These are phyloP conservation scores for Crithidia mellificae DNA, from an alignment of 208 protist genomes.

Conservation along the genomic window DNA sequence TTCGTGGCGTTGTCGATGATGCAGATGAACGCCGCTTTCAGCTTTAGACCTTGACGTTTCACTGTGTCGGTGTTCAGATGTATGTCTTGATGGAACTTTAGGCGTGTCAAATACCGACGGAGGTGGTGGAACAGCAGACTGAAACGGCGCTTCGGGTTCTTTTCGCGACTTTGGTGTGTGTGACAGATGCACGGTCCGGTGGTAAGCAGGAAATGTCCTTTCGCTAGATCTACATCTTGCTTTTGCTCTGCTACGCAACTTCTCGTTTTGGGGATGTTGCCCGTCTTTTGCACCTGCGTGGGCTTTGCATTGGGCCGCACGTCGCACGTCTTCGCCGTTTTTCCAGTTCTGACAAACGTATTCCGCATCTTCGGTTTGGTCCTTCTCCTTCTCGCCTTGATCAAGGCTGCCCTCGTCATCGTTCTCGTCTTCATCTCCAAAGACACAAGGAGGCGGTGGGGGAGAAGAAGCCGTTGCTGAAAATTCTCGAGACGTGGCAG, in stretches of 20 bases:
- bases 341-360: too few relatives aligned
- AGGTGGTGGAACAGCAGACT: conserved; percentile 6
- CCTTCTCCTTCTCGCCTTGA: too few relatives aligned
- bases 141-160: not conserved
- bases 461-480: not conserved
- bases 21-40: not conserved
- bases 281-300: too few relatives aligned
- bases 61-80: not conserved
- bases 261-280: too few relatives aligned
- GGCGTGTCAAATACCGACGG: conserved; percentile 9
- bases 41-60: too few relatives aligned
- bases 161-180: not conserved
- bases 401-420: not conserved
- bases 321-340: too few relatives aligned
- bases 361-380: too few relatives aligned
- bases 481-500: too few relatives aligned
- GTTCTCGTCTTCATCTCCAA: not conserved
- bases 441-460: conserved; percentile 11
- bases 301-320: too few relatives aligned
- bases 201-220: too few relatives aligned
- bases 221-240: too few relatives aligned
- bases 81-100: not conserved
- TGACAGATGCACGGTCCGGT: not conserved
- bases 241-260: too few relatives aligned
- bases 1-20: not conserved